Evolutionary conservation across 1,139 yeast species (phyloP), one percentile per base, ranked within the genome.

Genomic region (Lodderomyces pseudojiufengensis): DNA sequence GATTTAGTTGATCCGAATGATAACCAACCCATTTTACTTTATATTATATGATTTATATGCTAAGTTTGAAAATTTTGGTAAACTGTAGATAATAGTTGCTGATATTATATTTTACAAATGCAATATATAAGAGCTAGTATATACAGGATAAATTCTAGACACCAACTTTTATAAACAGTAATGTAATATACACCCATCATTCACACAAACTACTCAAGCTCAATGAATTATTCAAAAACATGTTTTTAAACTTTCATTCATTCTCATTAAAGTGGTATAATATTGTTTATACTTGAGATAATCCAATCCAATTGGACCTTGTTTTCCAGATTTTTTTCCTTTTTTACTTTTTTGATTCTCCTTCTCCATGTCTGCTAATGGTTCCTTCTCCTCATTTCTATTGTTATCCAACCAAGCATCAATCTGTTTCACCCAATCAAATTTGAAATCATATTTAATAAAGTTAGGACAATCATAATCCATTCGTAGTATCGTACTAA

Each of bases 401-500:
- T n/a, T n/a, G n/a, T 28, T 11, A 14, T 40, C 39, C 27, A 47
- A 42, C 21, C 41, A 36, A 3, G 27, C 18, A 22, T 39, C 41
- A 2, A 49, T 31, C 2, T 44, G 39, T 2, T 37, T 37, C 3
- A 59, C 39, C 73, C 73, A 68, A 1, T 32, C 27, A 39, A 55
- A 64, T 3, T 43, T 37, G 16, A 34, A 46, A 43, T 66, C 71
- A 39, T 56, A 57, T 43, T 61, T 63, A 32, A 67, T 51, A 1
- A 38, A 43, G 9, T 44, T 27, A 0, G 71, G 70, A 28, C 48
- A 51, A 27, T 53, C 52, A 9, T 38, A 28, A 34, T 65, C 66
- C 60, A 66, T 54, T 15, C 47, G 43, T 7, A 69, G 40, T 5
- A 69, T 48, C 0, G 73, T 66, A 9, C 36, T 34, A 2, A 69